Base-by-base conservation (phyloP, 1,284 basidiomycete genomes). In the Farysia itapuensis region DNA sequence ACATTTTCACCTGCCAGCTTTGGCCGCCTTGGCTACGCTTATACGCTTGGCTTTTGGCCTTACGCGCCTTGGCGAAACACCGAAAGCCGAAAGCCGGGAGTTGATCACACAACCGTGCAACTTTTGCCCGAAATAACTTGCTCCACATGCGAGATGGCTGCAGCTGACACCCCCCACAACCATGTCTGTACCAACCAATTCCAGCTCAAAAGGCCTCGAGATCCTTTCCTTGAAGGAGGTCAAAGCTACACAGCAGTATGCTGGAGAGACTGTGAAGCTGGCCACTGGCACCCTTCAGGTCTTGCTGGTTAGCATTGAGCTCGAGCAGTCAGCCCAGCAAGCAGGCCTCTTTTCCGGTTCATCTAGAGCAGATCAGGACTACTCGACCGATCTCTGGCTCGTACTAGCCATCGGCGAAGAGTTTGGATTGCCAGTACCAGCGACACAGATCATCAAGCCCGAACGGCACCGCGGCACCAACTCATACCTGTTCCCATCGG, bases 331-430 rank as follows among this genome's bases (percentile, higher is more conserved):
- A 31, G 35, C 46, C 14, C 33, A 34, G 3, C 41, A 32, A 20
- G 18, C 35, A 9, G 18, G 32, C 9, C 16, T 20, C n/a, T n/a
- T 38, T 24, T 14, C 21, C 13, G 22, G 18, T 19, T 25, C 30
- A 1, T 26, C 29, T 11, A 42, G 19, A 8, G 23, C 20, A 19
- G 5, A 23, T 5, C 20, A 33, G 11, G 39, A 57, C 21, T 48
- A 57, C 37, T 43, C 48, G 13, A 63, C 59, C 32, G 59, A 63
- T 24, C 59, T 63, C 26, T 67, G 64, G 64, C 42, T 67, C 12
- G 64, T 64, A 0, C 53, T 67, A 8, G 52, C 56, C 20, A 51
- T 67, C 35, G 64, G 56, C 2, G 42, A 45, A 19, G 48, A 49
- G 30, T 64, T 64, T 24, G 52, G 56, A 4, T 29, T 67, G 9